Evolutionary conservation across 768 basidiomycete genomes (phyloP).

Genomic region (Mycena haematopus): DNA sequence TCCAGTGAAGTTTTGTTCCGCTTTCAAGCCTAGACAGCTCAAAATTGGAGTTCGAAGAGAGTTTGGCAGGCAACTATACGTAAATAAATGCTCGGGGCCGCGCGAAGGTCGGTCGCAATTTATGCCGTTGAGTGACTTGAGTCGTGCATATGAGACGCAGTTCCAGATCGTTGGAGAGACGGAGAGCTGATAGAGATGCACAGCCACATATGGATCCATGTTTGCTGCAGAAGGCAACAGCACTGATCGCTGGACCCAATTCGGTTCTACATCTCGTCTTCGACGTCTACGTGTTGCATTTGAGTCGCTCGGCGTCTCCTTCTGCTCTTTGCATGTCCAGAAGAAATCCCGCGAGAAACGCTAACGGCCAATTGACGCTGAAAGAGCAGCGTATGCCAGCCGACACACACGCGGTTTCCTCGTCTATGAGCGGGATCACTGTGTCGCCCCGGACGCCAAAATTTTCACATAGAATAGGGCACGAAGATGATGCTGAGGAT

Average conservation of each 20-base stretch:
- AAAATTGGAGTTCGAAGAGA: not conserved
- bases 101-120: not conserved
- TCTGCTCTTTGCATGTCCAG: slow-evolving; percentile 26
- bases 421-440: slow-evolving; percentile 64
- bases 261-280: not conserved
- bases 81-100: not conserved
- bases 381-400: slow-evolving; percentile 25
- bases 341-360: slow-evolving; percentile 25
- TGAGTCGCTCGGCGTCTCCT: not conserved
- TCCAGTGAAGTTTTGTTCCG: slow-evolving; percentile 17
- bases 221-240: not conserved
- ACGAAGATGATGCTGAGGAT: slow-evolving; percentile 48
- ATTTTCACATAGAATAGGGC: slow-evolving; percentile 37
- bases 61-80: slow-evolving; percentile 4
- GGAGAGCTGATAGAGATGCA: too few relatives aligned
- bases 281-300: slow-evolving; percentile 17
- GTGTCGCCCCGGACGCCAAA: slow-evolving; percentile 60
- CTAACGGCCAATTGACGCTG: slow-evolving; percentile 16
- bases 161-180: too few relatives aligned
- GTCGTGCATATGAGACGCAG: too few relatives aligned
- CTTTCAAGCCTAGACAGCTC: slow-evolving; percentile 13
- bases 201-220: not conserved
- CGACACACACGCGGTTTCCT: slow-evolving; percentile 59
- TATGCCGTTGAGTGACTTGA: too few relatives aligned
- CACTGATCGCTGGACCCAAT: not conserved